phyloP scores from a whole-genome alignment of 164 flowering plant species.

The Vitis amurensis region DNA sequence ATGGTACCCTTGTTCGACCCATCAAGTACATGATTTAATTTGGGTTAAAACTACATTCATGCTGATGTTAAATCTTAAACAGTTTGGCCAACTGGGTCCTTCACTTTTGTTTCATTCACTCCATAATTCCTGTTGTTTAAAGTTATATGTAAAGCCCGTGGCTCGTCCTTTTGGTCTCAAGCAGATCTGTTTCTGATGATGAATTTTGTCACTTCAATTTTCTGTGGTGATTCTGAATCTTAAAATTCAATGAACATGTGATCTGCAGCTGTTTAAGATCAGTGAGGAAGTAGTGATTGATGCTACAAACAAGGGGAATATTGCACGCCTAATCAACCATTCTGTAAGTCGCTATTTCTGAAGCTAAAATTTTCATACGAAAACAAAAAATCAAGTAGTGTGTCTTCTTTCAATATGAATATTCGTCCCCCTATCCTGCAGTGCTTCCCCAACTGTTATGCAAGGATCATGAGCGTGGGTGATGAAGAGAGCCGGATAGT shows the following conservation, averaged over 20 bases:
- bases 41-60: too few species aligned
- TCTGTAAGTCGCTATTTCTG: constrained; percentile 55
- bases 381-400: too few species aligned
- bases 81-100: too few species aligned
- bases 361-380: background rate
- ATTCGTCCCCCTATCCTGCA: constrained; percentile 24
- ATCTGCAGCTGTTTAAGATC: constrained; percentile 84
- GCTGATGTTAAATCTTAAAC: too few species aligned
- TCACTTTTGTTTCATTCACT: too few species aligned
- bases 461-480: constrained; percentile 89
- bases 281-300: constrained; percentile 95
- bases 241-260: background rate
- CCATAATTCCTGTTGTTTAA: too few species aligned
- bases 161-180: too few species aligned
- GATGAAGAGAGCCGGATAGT: constrained; percentile 80
- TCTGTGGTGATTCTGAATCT: background rate
- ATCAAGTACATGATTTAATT: too few species aligned
- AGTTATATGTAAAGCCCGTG: too few species aligned
- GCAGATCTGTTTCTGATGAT: background rate
- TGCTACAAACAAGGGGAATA: constrained; percentile 89
- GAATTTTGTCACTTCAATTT: background rate
- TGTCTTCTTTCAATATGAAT: background rate
- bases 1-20: too few species aligned
- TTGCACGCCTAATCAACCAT: constrained; percentile 91
- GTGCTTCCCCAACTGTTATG: constrained; percentile 98